Base-by-base conservation (phyloP, 2,329 filamentous ascomycete species). In the Dactylella cylindrospora region DNA sequence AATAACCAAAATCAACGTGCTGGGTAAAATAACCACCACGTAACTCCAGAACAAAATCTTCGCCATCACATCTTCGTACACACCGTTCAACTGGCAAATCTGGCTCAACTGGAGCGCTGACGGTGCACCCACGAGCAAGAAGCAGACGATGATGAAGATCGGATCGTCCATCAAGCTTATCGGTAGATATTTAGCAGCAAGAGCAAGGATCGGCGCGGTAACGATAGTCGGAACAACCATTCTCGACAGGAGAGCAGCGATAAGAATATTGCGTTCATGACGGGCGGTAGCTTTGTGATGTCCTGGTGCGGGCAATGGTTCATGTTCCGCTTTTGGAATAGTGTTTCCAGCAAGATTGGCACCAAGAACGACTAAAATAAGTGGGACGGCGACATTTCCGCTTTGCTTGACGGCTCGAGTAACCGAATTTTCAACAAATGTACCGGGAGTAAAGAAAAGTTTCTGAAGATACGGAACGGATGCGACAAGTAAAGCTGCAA, bases 61-160 rank as follows among this genome's bases (percentile, higher is more conserved):
- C 65, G 88, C 87, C 90, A 98, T 97, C 41, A 93, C 89, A 13
- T 85, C 83, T 77, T 97, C 91, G 73, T 89, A 98, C 7, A 98
- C 93, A 65, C 86, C 86, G 74, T 98, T 98, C 75, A 97, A 87
- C 78, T 97, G 93, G 75, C 93, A 98, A 64, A 98, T 98, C 75
- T 98, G 93, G 5, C 93, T 91, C 70, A 98, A 77, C 75, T 98
- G 93, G 66, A 98, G 78, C 20, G 93, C 93, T 65, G 86, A 94
- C 4, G 93, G 93, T 2, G 93, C 93, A 28, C 93, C 93, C 0
- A 89, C 91, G 67, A 98, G 85, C 66, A 98, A 78, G 79, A 97
- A 98, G 75, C 90, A 96, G 28, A 98, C 93, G 67, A 98, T 88
- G 67, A 98, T 84, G 73, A 98, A 98, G 69, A 98, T 98, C 7